Evolutionary conservation across 257 asterid species (phyloP).

Genomic region (Lithospermum erythrorhizon): DNA sequence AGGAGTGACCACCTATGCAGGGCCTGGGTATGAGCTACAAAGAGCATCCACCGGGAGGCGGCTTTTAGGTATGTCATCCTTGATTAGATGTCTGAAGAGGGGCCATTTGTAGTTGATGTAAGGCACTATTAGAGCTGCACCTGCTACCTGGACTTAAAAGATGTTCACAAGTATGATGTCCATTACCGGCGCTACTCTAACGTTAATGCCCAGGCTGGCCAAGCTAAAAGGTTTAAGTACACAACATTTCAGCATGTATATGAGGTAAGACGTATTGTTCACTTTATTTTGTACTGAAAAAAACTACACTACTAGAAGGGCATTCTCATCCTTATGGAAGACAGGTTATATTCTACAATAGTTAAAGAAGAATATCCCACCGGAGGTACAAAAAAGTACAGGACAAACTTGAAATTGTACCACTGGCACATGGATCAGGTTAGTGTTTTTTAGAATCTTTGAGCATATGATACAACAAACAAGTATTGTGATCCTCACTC

Average conservation of each 20-base stretch:
- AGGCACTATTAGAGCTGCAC: conserved; percentile 70
- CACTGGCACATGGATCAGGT: background rate
- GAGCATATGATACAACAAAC: no score
- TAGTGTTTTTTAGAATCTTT: background rate
- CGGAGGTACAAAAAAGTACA: background rate
- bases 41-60: conserved; percentile 42
- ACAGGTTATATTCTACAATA: background rate
- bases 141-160: conserved; percentile 52
- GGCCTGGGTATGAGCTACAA: conserved; percentile 47
- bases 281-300: background rate
- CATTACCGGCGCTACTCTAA: background rate
- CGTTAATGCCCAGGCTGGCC: no score
- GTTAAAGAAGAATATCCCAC: background rate
- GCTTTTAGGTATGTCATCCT: conserved; percentile 66
- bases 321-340: background rate
- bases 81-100: conserved; percentile 43
- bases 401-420: background rate
- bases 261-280: background rate
- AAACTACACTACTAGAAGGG: background rate
- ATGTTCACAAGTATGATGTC: background rate
- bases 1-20: conserved; percentile 85
- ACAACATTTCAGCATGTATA: background rate
- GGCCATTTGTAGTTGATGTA: conserved; percentile 77
- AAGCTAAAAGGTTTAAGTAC: background rate
- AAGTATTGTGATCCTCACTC: no score